Evolutionary conservation across 768 basidiomycete species (phyloP), one percentile per base, ranked within the genome.

Genomic region (Russula sp.): DNA sequence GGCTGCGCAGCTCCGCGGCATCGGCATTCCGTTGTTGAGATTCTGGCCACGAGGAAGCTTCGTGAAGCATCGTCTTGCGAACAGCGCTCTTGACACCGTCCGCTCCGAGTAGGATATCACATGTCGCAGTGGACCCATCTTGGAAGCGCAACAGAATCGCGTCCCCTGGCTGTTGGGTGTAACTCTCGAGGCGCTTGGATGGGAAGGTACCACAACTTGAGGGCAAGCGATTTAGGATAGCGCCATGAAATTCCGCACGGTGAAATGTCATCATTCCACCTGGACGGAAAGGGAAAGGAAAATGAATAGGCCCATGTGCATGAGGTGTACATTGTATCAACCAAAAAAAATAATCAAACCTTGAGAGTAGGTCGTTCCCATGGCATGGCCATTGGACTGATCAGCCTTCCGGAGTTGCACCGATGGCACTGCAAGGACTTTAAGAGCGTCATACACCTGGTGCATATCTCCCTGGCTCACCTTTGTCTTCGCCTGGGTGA

Each of bases 81-180:
- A 76, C 81, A 62, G 76, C 77, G 34, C 85, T 87, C 73, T 83
- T 84, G 64, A 88, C 64, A 7, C 87, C 87, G 66, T 89, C 87
- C 20, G 86, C 86, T 42, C 87, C 87, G 58, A 89, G 73, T 46
- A 90, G 80, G 11, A 89, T 71, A 71, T 90, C 87, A 70, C 86
- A 89, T 24, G 77, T 76, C 4, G 84, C 77, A 11, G 75, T 79
- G 16, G 84, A 77, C 49, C 85, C 86, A 69, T 90, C 89, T 66
- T 81, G 75, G 71, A 90, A 90, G 26, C 76, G 69, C 63, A 90
- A 74, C 32, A 73, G 77, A 66, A 86, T 78, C 24, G 74, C 73
- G 10, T 76, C 70, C 5, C 38, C 53, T 9, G 61, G 57, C 34
- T 73, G 75, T 66, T 86, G 84, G 9, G 68, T 73, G 70, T 85